Conservation (phyloP, 179 eudicot genomes). For the Spinacia oleracea region DNA sequence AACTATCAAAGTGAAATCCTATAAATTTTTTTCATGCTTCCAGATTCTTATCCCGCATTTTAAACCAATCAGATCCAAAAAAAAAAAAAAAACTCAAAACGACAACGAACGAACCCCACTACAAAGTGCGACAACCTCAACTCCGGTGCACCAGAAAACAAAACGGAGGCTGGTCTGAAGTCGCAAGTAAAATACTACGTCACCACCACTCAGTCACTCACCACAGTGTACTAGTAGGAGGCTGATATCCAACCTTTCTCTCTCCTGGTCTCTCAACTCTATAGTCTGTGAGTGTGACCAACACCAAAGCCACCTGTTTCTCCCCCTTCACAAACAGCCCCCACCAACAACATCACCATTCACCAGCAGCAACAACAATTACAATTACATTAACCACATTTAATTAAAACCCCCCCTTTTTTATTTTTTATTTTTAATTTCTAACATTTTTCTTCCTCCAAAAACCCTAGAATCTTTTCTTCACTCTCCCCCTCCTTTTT, state of each 20-base stretch:
- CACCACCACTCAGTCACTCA: no score
- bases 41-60: no score
- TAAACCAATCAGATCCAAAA: no score
- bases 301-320: slow-evolving; percentile 1
- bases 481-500: slow-evolving; percentile 14
- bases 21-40: no score
- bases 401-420: not conserved
- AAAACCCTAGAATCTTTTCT: slow-evolving; percentile 30
- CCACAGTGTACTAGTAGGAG: no score
- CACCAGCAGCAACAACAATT: not conserved
- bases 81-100: no score
- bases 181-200: not conserved
- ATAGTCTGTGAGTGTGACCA: not conserved
- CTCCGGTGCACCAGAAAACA: no score
- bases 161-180: no score
- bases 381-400: not conserved
- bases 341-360: not conserved
- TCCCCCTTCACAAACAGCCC: slow-evolving; percentile 3
- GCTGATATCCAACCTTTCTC: not conserved
- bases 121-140: no score
- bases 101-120: no score
- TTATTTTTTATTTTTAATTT: not conserved
- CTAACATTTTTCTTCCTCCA: not conserved
- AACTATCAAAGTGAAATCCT: no score
- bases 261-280: not conserved